Evolutionary conservation across 345 rosid species (phyloP).

Genomic region (Populus pruinosa): DNA sequence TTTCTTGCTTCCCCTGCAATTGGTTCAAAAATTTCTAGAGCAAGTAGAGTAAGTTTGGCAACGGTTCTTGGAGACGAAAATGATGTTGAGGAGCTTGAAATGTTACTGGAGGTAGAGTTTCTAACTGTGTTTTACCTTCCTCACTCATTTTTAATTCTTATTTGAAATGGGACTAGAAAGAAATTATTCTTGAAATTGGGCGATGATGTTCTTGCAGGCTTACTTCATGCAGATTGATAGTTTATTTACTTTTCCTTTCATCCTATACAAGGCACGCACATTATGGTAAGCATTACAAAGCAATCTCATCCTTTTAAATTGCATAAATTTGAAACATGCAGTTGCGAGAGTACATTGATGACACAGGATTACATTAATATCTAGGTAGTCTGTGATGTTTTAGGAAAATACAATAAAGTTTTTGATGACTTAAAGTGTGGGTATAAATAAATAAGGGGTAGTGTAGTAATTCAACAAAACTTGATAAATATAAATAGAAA

Average conservation of each 20-base stretch:
- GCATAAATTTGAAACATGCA: constrained; percentile 38
- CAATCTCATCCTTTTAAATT: background rate
- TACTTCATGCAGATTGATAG: constrained; percentile 95
- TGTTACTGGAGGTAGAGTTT: constrained; percentile 73
- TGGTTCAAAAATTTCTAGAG: constrained; percentile 91
- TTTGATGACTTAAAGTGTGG: no score
- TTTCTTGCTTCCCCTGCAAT: constrained; percentile 76
- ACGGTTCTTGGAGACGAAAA: constrained; percentile 86
- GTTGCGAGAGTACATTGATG: constrained; percentile 96
- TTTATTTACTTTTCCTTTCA: background rate
- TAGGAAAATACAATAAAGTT: no score
- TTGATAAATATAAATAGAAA: no score
- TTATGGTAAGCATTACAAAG: background rate
- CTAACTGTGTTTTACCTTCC: background rate
- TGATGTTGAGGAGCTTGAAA: constrained; percentile 98
- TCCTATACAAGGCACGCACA: background rate
- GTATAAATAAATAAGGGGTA: no score
- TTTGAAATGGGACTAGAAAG: background rate
- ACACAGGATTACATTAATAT: constrained; percentile 96
- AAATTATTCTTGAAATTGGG: background rate
- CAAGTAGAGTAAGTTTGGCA: constrained; percentile 79
- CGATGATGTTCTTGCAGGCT: constrained; percentile 50
- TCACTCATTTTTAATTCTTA: constrained; percentile 2
- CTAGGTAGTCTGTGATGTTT: no score
- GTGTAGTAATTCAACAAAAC: no score